phyloP scores from a whole-genome alignment of 805 yeast genomes.

The Ogataea salicorniae region DNA sequence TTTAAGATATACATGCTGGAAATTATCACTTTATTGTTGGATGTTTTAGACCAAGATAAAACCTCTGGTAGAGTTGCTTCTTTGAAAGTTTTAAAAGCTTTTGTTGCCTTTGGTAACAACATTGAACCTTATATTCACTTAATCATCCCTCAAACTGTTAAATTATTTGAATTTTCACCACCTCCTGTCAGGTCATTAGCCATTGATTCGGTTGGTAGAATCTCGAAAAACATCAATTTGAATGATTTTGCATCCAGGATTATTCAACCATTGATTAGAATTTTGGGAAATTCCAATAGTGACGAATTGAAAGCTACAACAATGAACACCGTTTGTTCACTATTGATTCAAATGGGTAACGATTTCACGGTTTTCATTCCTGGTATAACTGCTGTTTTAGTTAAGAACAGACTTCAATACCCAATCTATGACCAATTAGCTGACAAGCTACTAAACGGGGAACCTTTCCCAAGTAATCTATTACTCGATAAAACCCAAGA shows the following conservation, averaged over 20 bases:
- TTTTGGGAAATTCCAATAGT: slow-evolving; percentile 35
- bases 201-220: slow-evolving; percentile 74
- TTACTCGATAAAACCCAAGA: slow-evolving; percentile 58
- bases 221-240: slow-evolving; percentile 66
- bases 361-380: slow-evolving; percentile 87
- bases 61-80: slow-evolving; percentile 58
- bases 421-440: slow-evolving; percentile 78
- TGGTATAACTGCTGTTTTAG: slow-evolving; percentile 61
- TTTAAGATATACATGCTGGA: slow-evolving; percentile 80
- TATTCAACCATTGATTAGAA: slow-evolving; percentile 77
- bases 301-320: slow-evolving; percentile 62
- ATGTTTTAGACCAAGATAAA: slow-evolving; percentile 69
- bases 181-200: slow-evolving; percentile 63
- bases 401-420: slow-evolving; percentile 60
- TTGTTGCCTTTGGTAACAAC: slow-evolving; percentile 82
- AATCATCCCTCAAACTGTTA: slow-evolving; percentile 79
- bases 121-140: slow-evolving; percentile 86
- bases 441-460: slow-evolving; percentile 71
- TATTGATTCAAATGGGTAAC: slow-evolving; percentile 74
- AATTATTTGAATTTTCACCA: slow-evolving; percentile 69
- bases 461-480: slow-evolving; percentile 76
- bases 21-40: slow-evolving; percentile 68
- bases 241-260: slow-evolving; percentile 88
- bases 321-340: slow-evolving; percentile 73
- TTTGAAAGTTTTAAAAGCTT: slow-evolving; percentile 69